Base-by-base conservation (phyloP, 306 rosid species). In the Rosa rugosa region DNA sequence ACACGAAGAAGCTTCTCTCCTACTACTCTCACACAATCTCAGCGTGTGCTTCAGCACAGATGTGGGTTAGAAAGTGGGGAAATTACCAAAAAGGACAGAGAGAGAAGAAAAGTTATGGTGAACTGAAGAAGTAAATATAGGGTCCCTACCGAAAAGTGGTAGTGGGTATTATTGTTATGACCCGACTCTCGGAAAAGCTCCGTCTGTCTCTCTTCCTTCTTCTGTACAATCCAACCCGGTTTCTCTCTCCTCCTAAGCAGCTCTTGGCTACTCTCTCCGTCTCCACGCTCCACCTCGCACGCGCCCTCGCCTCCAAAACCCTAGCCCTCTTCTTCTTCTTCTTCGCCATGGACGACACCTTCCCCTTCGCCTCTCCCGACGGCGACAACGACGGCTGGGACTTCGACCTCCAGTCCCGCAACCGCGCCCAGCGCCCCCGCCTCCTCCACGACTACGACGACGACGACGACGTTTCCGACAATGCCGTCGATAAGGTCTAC, bases 181-280 rank as follows among this genome's bases (percentile, higher is more conserved):
- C 86, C 90, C 92, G 89, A 73, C 82, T 86, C 50, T 79, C 83
- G 25, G 90, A 86, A 75, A 87, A 82, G 83, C 89, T 82, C 90
- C 90, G 88, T 44, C 80, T 84, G 17, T 70, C 75, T 50, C 85
- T 70, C 67, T 72, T 81, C 75, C 72, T 70, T 83, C 62, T 31
- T 83, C 62, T 31, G 36, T 31, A 31, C 36, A 31, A 31, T 31
- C 87, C 91, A 80, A 80, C 87, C 88, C 86, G 91, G 22, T 83
- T 84, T 87, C 90, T 83, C 92, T 76, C 90, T 83, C 90, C 3
- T 81, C 89, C 78, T 34, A 79, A 73, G 62, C 80, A 78, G 41
- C 46, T 44, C 46, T 44, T 44, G 10, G 46, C 46, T 2, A 44
- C 11, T 51, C 68, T 68, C 20, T 50, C 88, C 62, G 77, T 83